Evolutionary conservation across 805 yeast species (phyloP).

Genomic region (Spencermartinsiella europaea): DNA sequence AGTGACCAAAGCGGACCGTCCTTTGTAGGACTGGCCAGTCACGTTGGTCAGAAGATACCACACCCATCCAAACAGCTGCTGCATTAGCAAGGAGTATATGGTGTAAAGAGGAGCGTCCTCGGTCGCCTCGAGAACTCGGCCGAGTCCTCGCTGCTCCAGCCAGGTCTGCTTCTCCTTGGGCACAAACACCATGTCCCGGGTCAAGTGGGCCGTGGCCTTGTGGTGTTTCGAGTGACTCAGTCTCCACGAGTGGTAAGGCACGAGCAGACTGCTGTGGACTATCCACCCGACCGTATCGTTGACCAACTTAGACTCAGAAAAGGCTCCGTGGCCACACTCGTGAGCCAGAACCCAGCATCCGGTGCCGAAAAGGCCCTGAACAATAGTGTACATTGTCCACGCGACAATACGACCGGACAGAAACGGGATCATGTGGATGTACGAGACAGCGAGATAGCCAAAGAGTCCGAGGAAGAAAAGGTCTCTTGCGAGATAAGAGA

Average conservation of each 20-base stretch:
- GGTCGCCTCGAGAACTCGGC: conserved; percentile 41
- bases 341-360: conserved; percentile 86
- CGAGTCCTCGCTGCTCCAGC: conserved; percentile 34
- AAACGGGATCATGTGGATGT: conserved; percentile 48
- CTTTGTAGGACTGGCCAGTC: conserved; percentile 65
- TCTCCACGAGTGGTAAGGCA: conserved; percentile 87
- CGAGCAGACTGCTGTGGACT: conserved; percentile 69
- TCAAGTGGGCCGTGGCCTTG: conserved; percentile 80
- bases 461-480: conserved; percentile 39
- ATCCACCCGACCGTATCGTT: conserved; percentile 83
- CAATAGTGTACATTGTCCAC: conserved; percentile 53
- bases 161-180: conserved; percentile 64
- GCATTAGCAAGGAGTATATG: conserved; percentile 49
- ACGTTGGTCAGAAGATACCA: conserved; percentile 62
- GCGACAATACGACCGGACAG: conserved; percentile 44
- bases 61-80: conserved; percentile 78
- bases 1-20: conserved; percentile 42
- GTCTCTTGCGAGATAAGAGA: conserved; percentile 67
- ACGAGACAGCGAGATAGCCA: conserved; percentile 50
- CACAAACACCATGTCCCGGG: conserved; percentile 80
- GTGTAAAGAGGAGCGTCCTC: conserved; percentile 75
- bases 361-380: conserved; percentile 63
- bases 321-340: conserved; percentile 89
- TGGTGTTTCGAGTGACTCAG: conserved; percentile 82
- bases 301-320: conserved; percentile 63